Conservation (phyloP, 257 asterid genomes). For the Solanum sejunctum region DNA sequence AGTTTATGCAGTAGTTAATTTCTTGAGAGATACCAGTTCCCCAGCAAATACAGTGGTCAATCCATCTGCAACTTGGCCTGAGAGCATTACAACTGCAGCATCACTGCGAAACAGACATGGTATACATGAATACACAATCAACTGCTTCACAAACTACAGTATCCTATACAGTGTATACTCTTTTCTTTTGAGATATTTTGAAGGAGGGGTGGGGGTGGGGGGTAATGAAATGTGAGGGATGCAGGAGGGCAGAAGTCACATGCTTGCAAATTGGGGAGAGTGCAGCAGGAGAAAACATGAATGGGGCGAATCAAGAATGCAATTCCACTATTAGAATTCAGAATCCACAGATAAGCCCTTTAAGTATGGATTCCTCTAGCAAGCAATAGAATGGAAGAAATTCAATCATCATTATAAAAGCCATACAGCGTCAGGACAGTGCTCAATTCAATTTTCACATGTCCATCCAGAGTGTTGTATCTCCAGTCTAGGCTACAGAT, state of each 20-base stretch:
- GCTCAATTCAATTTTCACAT: not conserved
- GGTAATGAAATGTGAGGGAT: not conserved
- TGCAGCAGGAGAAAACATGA: not conserved
- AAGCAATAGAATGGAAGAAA: not conserved
- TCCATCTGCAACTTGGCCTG: slow-evolving; percentile 95
- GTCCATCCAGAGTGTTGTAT: not conserved
- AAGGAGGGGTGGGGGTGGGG: not conserved
- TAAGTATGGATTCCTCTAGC: not conserved
- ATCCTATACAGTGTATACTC: not conserved
- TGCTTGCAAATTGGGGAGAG: not conserved
- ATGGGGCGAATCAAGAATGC: not conserved
- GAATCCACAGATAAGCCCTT: not conserved
- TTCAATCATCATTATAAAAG: not conserved
- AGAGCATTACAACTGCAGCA: slow-evolving; percentile 87
- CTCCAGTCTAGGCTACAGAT: not conserved
- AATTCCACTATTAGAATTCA: not conserved
- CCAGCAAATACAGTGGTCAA: slow-evolving; percentile 72
- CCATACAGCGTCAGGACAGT: not conserved
- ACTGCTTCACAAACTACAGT: not conserved
- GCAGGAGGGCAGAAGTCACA: not conserved
- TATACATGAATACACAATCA: slow-evolving; percentile 5
- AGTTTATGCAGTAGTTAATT: not conserved
- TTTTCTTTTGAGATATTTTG: not conserved
- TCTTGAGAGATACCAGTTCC: slow-evolving; percentile 52
- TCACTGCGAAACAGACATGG: slow-evolving; percentile 34